These are phyloP conservation scores for Rhodotorula babjevae DNA, from an alignment of 768 basidiomycete genomes.

Conservation along the genomic window DNA sequence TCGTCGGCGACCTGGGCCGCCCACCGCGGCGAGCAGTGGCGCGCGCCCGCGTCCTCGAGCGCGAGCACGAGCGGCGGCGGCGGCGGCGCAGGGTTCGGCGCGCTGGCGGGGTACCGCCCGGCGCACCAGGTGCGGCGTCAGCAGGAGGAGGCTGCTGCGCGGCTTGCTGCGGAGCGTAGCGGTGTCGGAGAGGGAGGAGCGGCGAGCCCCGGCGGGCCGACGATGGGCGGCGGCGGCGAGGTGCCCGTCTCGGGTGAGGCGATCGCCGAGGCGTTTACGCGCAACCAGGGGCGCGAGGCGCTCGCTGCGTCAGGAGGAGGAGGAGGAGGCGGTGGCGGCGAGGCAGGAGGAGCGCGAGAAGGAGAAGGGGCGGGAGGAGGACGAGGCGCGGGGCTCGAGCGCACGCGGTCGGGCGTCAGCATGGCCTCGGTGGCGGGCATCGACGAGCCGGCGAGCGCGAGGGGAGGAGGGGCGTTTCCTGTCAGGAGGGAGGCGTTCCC, in stretches of 20 bases:
- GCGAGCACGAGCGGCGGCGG: not conserved
- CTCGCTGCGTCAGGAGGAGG: no score
- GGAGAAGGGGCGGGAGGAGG: no score
- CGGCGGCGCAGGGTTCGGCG: no score
- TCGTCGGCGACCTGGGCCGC: conserved; percentile 22
- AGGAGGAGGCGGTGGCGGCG: no score
- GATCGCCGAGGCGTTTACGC: conserved; percentile 6
- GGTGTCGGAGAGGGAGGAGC: not conserved
- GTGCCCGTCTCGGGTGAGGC: not conserved
- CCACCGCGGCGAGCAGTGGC: conserved; percentile 23
- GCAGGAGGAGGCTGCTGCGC: conserved; percentile 4
- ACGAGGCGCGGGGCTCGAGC: not conserved
- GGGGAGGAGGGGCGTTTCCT: not conserved
- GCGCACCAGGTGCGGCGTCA: conserved; percentile 2
- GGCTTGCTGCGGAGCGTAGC: not conserved
- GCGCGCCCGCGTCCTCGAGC: not conserved
- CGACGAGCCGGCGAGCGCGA: not conserved
- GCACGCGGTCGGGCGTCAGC: no score
- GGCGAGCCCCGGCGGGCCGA: not conserved
- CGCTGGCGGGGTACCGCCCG: not conserved
- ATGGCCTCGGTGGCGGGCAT: not conserved
- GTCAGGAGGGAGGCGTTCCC: not conserved
- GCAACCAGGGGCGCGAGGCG: not conserved
- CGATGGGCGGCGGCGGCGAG: not conserved
- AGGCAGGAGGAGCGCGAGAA: not conserved